These are phyloP conservation scores for Myxozyma neotropica DNA, from an alignment of 805 yeast genomes.

Conservation along the genomic window DNA sequence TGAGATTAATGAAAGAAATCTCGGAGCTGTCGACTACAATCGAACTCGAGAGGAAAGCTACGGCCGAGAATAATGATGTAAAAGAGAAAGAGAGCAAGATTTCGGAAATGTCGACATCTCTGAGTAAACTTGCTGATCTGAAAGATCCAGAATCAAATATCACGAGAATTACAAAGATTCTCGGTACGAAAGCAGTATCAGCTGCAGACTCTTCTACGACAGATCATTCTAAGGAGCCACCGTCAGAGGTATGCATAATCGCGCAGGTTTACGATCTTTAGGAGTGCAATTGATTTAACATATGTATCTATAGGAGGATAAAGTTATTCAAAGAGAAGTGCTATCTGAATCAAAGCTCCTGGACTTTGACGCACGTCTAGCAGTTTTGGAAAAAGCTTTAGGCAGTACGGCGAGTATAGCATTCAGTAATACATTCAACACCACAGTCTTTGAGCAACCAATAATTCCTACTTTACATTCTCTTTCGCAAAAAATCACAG, in stretches of 20 bases:
- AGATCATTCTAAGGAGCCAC: not conserved
- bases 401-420: slow-evolving; percentile 17
- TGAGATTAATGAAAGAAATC: slow-evolving; percentile 19
- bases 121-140: not conserved
- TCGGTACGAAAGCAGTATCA: not conserved
- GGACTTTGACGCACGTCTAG: slow-evolving; percentile 18
- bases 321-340: not conserved
- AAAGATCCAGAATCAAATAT: not conserved
- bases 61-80: not conserved
- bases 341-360: not conserved
- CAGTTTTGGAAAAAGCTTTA: slow-evolving; percentile 18
- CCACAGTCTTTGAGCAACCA: slow-evolving; percentile 20
- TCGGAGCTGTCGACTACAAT: slow-evolving; percentile 15
- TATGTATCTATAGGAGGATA: not conserved
- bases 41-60: not conserved
- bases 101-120: not conserved
- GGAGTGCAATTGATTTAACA: too few species aligned
- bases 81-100: not conserved
- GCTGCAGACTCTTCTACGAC: not conserved
- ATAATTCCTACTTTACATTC: slow-evolving; percentile 20
- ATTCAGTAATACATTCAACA: slow-evolving; percentile 1
- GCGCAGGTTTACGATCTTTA: too few species aligned
- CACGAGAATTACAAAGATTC: not conserved
- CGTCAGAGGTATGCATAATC: not conserved
- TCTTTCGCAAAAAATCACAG: slow-evolving; percentile 17